A percentile compares a stretch with the other conserved stretches of the same genome.
Conservation (phyloP, 768 basidiomycete genomes). For the Podaxis sp. region DNA sequence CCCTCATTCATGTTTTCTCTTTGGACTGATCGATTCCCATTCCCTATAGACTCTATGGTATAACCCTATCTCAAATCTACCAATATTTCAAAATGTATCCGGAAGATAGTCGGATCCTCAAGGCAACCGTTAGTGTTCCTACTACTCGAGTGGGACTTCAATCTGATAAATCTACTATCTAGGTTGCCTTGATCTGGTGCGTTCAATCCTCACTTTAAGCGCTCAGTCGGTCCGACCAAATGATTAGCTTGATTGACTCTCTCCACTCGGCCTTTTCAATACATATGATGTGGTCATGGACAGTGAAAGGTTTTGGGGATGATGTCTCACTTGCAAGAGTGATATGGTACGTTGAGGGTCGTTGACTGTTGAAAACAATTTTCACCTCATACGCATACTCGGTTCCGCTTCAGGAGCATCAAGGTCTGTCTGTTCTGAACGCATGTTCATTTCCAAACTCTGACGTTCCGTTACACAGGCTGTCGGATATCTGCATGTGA, state of each 20-base stretch:
- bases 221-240: neutral
- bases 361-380: neutral
- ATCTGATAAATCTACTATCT: neutral
- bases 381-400: neutral
- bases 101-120: slow-evolving; percentile 1
- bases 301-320: slow-evolving; percentile 7
- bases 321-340: slow-evolving; percentile 1
- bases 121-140: neutral
- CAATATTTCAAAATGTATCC: slow-evolving; percentile 13
- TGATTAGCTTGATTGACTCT: slow-evolving; percentile 6
- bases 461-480: slow-evolving; percentile 3
- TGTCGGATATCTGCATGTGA: slow-evolving; percentile 12
- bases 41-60: slow-evolving; percentile 5
- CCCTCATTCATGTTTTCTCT: neutral
- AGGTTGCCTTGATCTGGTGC: slow-evolving; percentile 14
- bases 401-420: slow-evolving; percentile 7
- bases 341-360: slow-evolving; percentile 1
- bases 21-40: neutral
- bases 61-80: slow-evolving; percentile 12
- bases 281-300: slow-evolving; percentile 14
- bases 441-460: neutral
- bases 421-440: slow-evolving; percentile 2
- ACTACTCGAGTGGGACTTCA: neutral
- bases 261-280: slow-evolving; percentile 15
- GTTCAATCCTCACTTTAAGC: neutral